Percentiles rank a stretch among this genome's conserved stretches.
phyloP scores from a whole-genome alignment of 805 yeast genomes.

The Metschnikowia dekortorum region DNA sequence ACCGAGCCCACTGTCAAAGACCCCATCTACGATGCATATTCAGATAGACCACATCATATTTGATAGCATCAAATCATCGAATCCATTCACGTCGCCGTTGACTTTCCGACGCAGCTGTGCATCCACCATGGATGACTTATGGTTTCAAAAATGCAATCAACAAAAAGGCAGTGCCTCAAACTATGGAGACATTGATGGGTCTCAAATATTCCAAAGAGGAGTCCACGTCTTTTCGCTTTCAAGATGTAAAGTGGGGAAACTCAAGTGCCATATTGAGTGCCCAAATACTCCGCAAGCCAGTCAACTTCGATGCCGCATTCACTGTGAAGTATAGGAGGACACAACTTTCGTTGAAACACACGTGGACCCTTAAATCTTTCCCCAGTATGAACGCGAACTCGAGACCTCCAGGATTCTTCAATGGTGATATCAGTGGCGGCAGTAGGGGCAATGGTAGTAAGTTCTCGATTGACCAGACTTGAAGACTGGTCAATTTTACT shows the following conservation, averaged over 20 bases:
- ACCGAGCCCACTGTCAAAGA: conserved; percentile 6
- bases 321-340: conserved; percentile 14
- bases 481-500: conserved; percentile 7
- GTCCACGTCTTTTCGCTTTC: conserved; percentile 25
- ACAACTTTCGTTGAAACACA: conserved; percentile 16
- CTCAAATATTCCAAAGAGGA: conserved; percentile 15
- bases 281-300: conserved; percentile 21
- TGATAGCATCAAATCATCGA: conserved; percentile 28
- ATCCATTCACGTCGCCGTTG: conserved; percentile 45
- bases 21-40: conserved; percentile 3
- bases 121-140: conserved; percentile 23
- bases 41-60: background rate
- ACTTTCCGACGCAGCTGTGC: conserved; percentile 37
- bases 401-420: too few species aligned
- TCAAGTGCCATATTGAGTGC: background rate
- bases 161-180: conserved; percentile 39
- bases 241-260: conserved; percentile 3
- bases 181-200: conserved; percentile 30
- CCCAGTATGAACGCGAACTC: too few species aligned
- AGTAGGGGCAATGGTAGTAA: conserved; percentile 9
- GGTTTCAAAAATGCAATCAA: conserved; percentile 24
- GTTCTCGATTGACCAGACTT: conserved; percentile 20
- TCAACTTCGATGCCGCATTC: conserved; percentile 11
- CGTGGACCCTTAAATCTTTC: conserved; percentile 6
- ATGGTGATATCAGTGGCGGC: too few species aligned